Evolutionary conservation across 2,329 filamentous ascomycete species (phyloP).

Genomic region (Hymenoscyphus albidus): DNA sequence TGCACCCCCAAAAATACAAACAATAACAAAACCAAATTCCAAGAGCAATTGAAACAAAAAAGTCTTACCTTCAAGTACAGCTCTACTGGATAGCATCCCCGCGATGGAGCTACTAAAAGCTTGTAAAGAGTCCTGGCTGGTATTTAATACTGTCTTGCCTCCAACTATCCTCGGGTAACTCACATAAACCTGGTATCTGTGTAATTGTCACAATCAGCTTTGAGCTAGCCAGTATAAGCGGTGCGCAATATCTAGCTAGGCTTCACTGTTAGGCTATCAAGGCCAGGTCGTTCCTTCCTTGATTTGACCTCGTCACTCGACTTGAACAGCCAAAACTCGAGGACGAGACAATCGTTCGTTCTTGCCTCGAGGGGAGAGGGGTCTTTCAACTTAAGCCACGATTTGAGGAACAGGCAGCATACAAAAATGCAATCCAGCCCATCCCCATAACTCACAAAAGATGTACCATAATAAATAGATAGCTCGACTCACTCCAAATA

Average conservation of each 20-base stretch:
- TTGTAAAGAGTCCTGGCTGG: conserved; percentile 54
- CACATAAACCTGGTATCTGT: conserved; percentile 66
- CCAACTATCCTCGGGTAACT: conserved; percentile 40
- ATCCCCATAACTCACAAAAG: neutral
- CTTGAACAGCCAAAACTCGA: neutral
- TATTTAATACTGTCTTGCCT: neutral
- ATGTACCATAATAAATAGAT: neutral
- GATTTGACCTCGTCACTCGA: too few species aligned
- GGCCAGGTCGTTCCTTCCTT: neutral
- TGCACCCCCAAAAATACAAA: too few species aligned
- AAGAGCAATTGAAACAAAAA: neutral
- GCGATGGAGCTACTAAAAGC: conserved; percentile 64
- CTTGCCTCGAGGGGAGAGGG: too few species aligned
- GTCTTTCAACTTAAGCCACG: too few species aligned
- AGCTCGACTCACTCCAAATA: conserved; percentile 57
- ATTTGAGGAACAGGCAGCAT: too few species aligned
- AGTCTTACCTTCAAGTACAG: conserved; percentile 58
- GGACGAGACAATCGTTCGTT: too few species aligned
- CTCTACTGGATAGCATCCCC: conserved; percentile 60
- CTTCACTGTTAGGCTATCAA: neutral
- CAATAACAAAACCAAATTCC: too few species aligned
- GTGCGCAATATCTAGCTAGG: too few species aligned
- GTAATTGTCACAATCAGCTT: conserved; percentile 4
- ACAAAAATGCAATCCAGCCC: neutral
- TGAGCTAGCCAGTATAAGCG: too few species aligned